These are phyloP conservation scores for Pseudogymnoascus sp. DNA, from an alignment of 2,329 filamentous ascomycete genomes.

Conservation along the genomic window DNA sequence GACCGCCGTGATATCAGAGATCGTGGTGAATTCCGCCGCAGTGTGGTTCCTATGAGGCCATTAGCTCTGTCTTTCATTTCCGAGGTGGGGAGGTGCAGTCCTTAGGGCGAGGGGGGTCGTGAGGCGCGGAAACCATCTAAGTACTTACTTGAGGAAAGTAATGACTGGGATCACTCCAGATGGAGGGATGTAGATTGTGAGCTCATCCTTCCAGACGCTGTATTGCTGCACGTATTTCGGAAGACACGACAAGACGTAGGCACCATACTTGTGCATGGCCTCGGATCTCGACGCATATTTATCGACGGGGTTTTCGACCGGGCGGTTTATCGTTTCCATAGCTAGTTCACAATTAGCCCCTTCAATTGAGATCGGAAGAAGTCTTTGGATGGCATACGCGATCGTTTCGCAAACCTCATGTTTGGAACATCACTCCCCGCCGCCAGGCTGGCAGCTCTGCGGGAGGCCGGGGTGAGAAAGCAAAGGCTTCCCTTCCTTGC, in stretches of 20 bases:
- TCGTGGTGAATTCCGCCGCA: slow-evolving; percentile 88
- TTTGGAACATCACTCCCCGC: slow-evolving; percentile 10
- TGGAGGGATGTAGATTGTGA: slow-evolving; percentile 87
- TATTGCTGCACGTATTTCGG: slow-evolving; percentile 99
- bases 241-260: slow-evolving; percentile 92
- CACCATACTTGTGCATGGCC: slow-evolving; percentile 84
- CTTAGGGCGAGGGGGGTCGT: neutral
- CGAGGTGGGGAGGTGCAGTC: slow-evolving; percentile 10
- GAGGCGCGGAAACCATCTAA: neutral
- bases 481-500: slow-evolving; percentile 9
- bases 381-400: slow-evolving; percentile 31
- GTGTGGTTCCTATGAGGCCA: slow-evolving; percentile 63
- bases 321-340: slow-evolving; percentile 58
- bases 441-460: slow-evolving; percentile 4
- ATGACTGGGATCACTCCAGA: slow-evolving; percentile 85
- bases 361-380: slow-evolving; percentile 14
- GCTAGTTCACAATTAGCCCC: slow-evolving; percentile 26
- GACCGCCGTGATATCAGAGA: slow-evolving; percentile 86
- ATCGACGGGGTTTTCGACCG: slow-evolving; percentile 85
- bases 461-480: slow-evolving; percentile 4
- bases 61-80: neutral
- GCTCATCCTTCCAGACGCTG: slow-evolving; percentile 98
- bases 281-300: slow-evolving; percentile 84
- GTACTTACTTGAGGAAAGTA: slow-evolving; percentile 74
- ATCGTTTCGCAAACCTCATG: slow-evolving; percentile 27